Evolutionary conservation across 805 yeast genomes (phyloP), one percentile per base, ranked within the genome.

Genomic region (Debaryomyces hansenii): DNA sequence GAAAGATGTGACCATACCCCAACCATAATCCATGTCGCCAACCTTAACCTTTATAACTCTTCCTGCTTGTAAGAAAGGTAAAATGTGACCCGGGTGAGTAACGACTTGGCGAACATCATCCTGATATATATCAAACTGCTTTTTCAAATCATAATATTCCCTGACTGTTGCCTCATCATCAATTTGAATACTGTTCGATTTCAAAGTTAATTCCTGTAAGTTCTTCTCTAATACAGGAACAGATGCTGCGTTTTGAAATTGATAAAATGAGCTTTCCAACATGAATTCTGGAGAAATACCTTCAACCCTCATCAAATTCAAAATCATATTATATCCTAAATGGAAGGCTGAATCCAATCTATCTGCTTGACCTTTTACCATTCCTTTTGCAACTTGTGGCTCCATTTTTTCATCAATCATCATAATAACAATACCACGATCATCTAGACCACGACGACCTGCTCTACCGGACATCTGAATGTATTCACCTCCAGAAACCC

Each of bases 401-500:
- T 94, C 99, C 99, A 94, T 94, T 62, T 94, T 94, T 64, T 94
- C 98, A 64, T 94, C 98, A 65, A 94, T 90, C 99, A 94, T 94
- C 94, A 94, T 88, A 55, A 94, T 94, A 41, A 94, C 99, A 67
- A 94, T 90, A 72, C 99, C 99, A 66, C 99, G 86, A 66, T 94
- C 99, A 78, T 94, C 99, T 57, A 94, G 79, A 62, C 99, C 99
- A 79, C 99, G 88, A 77, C 99, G 91, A 58, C 99, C 99, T 18
- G 99, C 99, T 69, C 99, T 84, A 55, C 99, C 99, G 38, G 97
- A 89, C 99, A 94, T 94, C 72, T 94, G 99, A 62, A 94, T 94
- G 69, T 94, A 94, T 71, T 94, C 99, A 74, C 99, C 99, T 49
- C 99, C 99, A 46, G 96, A 88, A 28, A 94, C 97, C 99, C 99